phyloP scores from a whole-genome alignment of 352 stramenopile species.

The Globisporangium ultimum region DNA sequence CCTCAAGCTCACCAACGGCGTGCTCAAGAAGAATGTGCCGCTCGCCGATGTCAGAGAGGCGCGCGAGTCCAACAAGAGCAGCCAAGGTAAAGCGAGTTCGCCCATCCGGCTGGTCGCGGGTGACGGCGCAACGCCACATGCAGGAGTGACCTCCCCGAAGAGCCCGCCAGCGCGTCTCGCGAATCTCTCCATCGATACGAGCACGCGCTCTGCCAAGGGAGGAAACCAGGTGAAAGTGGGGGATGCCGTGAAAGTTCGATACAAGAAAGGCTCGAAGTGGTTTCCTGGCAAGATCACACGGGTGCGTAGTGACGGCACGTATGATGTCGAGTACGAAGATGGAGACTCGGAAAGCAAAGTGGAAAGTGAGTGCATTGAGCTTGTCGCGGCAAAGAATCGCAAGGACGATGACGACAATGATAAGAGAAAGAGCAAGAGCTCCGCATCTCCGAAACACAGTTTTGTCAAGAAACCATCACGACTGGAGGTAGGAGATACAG shows the following conservation, averaged over 20 bases:
- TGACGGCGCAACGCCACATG: not conserved
- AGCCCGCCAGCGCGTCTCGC: slow-evolving; percentile 2
- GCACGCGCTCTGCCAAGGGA: not conserved
- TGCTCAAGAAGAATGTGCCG: slow-evolving; percentile 65
- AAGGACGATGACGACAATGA: not conserved
- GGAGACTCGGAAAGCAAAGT: slow-evolving; percentile 44
- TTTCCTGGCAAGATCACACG: slow-evolving; percentile 61
- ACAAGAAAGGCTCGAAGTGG: slow-evolving; percentile 61
- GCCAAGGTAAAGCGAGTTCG: slow-evolving; percentile 22
- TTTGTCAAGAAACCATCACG: not conserved
- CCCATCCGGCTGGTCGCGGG: slow-evolving; percentile 38
- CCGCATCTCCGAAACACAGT: too few species aligned
- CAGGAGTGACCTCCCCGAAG: slow-evolving; percentile 5
- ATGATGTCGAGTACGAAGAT: slow-evolving; percentile 65
- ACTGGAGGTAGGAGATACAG: slow-evolving; percentile 16
- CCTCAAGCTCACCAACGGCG: slow-evolving; percentile 63
- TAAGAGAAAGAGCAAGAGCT: not conserved
- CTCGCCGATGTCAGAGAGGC: slow-evolving; percentile 56
- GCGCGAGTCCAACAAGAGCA: slow-evolving; percentile 32
- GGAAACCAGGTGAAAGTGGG: slow-evolving; percentile 6
- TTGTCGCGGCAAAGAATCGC: slow-evolving; percentile 2
- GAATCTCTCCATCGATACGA: not conserved
- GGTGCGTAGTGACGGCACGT: slow-evolving; percentile 55
- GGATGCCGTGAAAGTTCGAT: slow-evolving; percentile 51
- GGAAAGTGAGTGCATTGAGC: slow-evolving; percentile 24